Conservation (phyloP, 2,329 filamentous ascomycete genomes). For the Penicillium sp. region DNA sequence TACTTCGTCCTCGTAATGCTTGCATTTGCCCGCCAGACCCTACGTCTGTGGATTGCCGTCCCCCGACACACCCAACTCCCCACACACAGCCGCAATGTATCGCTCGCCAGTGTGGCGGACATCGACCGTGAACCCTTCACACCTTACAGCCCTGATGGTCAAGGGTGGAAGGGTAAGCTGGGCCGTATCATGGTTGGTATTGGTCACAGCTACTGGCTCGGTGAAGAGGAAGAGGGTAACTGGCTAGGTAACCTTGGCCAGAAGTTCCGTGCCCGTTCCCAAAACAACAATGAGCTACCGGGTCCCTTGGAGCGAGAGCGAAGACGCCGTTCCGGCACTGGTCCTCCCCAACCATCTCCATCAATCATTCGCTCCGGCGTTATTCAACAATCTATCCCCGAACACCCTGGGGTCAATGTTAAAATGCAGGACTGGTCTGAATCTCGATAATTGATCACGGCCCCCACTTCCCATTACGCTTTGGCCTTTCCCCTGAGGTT, state of each 20-base stretch:
- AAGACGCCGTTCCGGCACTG: constrained; percentile 62
- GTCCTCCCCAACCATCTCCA: constrained; percentile 48
- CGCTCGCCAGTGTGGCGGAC: constrained; percentile 48
- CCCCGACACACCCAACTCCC: constrained; percentile 41
- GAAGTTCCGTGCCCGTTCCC: constrained; percentile 56
- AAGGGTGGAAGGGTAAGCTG: constrained; percentile 75
- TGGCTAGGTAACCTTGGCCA: constrained; percentile 67
- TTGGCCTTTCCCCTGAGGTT: background rate
- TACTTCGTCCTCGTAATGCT: constrained; percentile 86
- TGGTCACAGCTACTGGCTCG: constrained; percentile 79
- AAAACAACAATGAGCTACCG: constrained; percentile 42
- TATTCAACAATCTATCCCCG: constrained; percentile 35
- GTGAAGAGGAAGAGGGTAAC: constrained; percentile 60
- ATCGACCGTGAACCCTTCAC: constrained; percentile 68
- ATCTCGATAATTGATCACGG: constrained; percentile 21
- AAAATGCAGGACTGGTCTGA: constrained; percentile 42
- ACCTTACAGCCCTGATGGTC: constrained; percentile 67
- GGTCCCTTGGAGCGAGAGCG: constrained; percentile 57
- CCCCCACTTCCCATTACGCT: background rate
- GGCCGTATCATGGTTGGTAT: constrained; percentile 77
- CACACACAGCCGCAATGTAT: constrained; percentile 44
- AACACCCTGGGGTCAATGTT: constrained; percentile 31
- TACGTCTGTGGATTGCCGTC: constrained; percentile 60
- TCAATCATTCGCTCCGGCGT: constrained; percentile 36
- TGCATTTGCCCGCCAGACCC: constrained; percentile 74